These are phyloP conservation scores for Eimeria falciformis DNA, from an alignment of 169 alveolate species.

Conservation along the genomic window DNA sequence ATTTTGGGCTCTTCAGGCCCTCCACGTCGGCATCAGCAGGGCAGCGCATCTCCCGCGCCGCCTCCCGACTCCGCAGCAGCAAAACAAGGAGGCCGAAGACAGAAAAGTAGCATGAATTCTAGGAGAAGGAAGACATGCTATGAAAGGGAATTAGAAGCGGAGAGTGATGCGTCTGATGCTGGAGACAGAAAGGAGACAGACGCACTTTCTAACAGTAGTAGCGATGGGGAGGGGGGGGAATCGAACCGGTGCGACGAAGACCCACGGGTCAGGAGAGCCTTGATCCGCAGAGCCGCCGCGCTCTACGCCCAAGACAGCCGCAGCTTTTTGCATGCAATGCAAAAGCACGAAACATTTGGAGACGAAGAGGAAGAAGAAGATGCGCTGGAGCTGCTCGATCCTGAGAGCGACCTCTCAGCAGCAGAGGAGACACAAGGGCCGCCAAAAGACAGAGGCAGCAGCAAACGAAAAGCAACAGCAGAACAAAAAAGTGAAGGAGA, in stretches of 20 bases:
- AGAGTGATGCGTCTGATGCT: background rate
- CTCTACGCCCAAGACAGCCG: conserved; percentile 52
- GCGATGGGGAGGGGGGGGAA: background rate
- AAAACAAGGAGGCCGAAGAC: background rate
- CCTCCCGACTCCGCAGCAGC: background rate
- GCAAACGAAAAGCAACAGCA: background rate
- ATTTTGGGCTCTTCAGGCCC: background rate
- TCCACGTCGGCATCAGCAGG: background rate
- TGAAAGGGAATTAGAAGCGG: background rate
- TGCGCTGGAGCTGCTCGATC: background rate
- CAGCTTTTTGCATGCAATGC: conserved; percentile 30
- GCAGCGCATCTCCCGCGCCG: background rate
- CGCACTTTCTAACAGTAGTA: background rate
- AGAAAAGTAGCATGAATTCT: background rate
- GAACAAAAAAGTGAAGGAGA: background rate
- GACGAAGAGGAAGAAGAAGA: conserved; percentile 43
- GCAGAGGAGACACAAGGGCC: background rate
- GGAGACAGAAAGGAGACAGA: background rate
- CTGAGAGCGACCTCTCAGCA: background rate
- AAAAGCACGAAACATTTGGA: conserved; percentile 31
- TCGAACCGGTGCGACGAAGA: background rate
- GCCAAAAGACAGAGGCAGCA: background rate
- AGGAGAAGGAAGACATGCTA: background rate
- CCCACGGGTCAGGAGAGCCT: conserved; percentile 3
- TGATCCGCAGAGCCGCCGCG: conserved; percentile 49